phyloP scores from a whole-genome alignment of 2,329 filamentous ascomycete genomes.

The Ilyonectria mors-panacis region DNA sequence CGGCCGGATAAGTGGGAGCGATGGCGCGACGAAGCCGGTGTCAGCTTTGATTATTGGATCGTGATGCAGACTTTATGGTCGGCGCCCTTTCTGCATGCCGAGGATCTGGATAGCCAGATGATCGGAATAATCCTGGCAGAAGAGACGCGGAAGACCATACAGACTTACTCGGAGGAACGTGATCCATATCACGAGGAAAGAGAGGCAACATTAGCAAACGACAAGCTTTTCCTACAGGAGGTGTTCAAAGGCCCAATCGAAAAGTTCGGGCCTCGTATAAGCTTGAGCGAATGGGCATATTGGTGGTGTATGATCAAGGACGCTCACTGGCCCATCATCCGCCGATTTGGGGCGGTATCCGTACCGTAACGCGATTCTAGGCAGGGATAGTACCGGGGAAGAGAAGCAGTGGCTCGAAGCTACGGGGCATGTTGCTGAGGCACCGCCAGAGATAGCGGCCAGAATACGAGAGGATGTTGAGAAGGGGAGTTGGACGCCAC shows the following conservation, averaged over 20 bases:
- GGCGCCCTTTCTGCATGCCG: not conserved
- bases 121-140: not conserved
- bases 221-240: not conserved
- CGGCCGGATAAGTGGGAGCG: not conserved
- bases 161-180: not conserved
- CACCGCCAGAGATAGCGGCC: not conserved
- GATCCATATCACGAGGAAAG: not conserved
- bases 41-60: not conserved
- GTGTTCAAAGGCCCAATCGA: not conserved
- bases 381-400: not conserved
- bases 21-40: not conserved
- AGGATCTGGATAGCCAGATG: not conserved
- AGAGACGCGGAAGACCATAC: not conserved
- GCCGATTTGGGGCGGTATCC: not conserved
- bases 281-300: not conserved
- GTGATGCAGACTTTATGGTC: not conserved
- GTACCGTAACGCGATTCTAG: not conserved
- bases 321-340: slow-evolving; percentile 1
- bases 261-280: not conserved
- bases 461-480: not conserved
- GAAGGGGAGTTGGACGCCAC: not conserved
- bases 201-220: not conserved
- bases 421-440: not conserved
- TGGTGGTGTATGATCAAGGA: slow-evolving; percentile 1
- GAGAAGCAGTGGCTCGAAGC: not conserved